phyloP scores from a whole-genome alignment of 176 grass and related monocot species.

The Pontederia paniculata region DNA sequence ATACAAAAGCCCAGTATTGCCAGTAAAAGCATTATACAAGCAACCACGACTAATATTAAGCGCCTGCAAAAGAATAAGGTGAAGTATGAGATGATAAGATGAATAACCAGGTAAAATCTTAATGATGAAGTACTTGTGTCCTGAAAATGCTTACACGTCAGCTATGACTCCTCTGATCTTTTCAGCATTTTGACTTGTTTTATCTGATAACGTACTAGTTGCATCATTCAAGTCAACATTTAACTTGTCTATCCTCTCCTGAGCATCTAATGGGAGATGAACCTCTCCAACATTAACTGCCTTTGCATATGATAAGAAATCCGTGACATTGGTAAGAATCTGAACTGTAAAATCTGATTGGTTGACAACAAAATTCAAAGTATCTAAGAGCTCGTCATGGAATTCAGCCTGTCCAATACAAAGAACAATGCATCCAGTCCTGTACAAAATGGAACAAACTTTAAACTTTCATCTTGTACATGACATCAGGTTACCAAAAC shows the following conservation, averaged over 20 bases:
- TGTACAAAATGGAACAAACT: constrained; percentile 12
- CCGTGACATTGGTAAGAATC: constrained; percentile 73
- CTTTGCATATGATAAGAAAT: constrained; percentile 72
- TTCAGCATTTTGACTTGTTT: constrained; percentile 64
- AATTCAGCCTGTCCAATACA: constrained; percentile 55
- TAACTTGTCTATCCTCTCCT: constrained; percentile 63
- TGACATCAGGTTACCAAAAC: neutral
- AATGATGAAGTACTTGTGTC: constrained; percentile 11
- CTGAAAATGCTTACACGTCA: constrained; percentile 39
- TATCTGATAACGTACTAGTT: constrained; percentile 50
- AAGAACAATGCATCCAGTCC: constrained; percentile 65
- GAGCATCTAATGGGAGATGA: constrained; percentile 72
- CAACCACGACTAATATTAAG: constrained; percentile 50
- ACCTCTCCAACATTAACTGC: constrained; percentile 69
- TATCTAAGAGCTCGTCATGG: constrained; percentile 34
- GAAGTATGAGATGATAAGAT: neutral
- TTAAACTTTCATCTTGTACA: neutral
- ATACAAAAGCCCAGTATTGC: constrained; percentile 75
- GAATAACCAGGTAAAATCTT: constrained; percentile 1
- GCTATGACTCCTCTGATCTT: constrained; percentile 53
- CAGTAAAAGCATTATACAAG: constrained; percentile 56
- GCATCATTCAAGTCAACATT: constrained; percentile 64
- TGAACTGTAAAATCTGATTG: constrained; percentile 96
- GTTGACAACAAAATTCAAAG: constrained; percentile 80
- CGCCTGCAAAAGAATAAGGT: constrained; percentile 35